Percentiles rank a stretch among this genome's conserved stretches.
phyloP scores from a whole-genome alignment of 805 yeast species.

The Helenozyma rhizophorensis region DNA sequence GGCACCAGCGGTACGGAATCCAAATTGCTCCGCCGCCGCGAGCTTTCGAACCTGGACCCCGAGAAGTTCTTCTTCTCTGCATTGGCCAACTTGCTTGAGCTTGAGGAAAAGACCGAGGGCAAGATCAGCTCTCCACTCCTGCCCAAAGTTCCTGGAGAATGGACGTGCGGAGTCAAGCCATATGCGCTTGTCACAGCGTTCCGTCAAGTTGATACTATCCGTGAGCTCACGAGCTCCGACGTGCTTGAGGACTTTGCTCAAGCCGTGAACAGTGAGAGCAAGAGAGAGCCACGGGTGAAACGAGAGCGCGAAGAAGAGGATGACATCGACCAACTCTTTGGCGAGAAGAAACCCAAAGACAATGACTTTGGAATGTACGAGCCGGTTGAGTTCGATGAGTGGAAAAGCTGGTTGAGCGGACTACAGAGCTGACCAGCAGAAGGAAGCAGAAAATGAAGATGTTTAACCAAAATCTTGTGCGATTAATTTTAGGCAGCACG shows the following conservation, averaged over 20 bases:
- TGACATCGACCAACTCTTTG: conserved; percentile 33
- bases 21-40: conserved; percentile 43
- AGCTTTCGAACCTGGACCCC: conserved; percentile 43
- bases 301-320: conserved; percentile 21
- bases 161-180: conserved; percentile 46
- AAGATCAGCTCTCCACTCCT: conserved; percentile 34
- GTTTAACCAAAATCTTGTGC: too few relatives aligned
- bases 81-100: conserved; percentile 45
- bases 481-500: too few relatives aligned
- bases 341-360: conserved; percentile 28
- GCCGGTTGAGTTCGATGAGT: conserved; percentile 32
- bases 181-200: conserved; percentile 43
- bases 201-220: conserved; percentile 37
- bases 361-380: conserved; percentile 19
- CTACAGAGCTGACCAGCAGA: conserved; percentile 5
- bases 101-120: conserved; percentile 27
- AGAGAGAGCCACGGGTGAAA: conserved; percentile 1
- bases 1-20: conserved; percentile 31
- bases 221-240: conserved; percentile 26
- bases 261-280: conserved; percentile 12
- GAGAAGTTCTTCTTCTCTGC: conserved; percentile 48
- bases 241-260: conserved; percentile 14
- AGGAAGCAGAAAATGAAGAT: too few relatives aligned
- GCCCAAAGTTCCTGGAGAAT: conserved; percentile 28
- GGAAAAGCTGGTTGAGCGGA: conserved; percentile 22